phyloP scores from a whole-genome alignment of 1,284 basidiomycete species.

The Ceratobasidium sp. region DNA sequence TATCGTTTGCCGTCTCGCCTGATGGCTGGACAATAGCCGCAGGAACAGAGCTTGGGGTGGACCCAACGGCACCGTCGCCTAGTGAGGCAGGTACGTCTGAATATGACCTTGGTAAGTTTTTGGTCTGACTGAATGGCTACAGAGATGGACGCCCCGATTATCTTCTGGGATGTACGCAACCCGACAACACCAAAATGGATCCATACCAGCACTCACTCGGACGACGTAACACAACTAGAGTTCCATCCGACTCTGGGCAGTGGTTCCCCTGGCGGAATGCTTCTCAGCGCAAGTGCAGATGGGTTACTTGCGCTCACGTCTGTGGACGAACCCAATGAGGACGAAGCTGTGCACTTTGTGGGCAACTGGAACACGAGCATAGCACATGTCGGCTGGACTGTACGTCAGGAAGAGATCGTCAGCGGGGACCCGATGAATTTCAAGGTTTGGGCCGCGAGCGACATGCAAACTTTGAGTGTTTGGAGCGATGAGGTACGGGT shows the following conservation, averaged over 20 bases:
- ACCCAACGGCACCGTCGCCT: conserved; percentile 67
- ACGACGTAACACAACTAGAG: conserved; percentile 78
- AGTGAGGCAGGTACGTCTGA: conserved; percentile 37
- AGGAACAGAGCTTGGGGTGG: conserved; percentile 75
- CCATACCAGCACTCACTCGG: conserved; percentile 78
- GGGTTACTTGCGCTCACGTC: conserved; percentile 78
- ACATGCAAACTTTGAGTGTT: conserved; percentile 86
- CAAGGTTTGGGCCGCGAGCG: conserved; percentile 77
- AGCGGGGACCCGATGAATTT: conserved; percentile 30
- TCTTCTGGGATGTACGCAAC: conserved; percentile 67
- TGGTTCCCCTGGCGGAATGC: conserved; percentile 54
- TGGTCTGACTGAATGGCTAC: neutral
- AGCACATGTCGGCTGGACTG: conserved; percentile 77
- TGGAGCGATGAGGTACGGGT: conserved; percentile 75
- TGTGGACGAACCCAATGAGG: conserved; percentile 77
- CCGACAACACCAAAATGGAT: conserved; percentile 65
- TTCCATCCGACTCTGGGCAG: conserved; percentile 61
- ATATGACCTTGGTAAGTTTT: neutral
- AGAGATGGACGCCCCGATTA: conserved; percentile 43
- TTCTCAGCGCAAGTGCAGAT: conserved; percentile 80
- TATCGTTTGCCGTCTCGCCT: conserved; percentile 76
- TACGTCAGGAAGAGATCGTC: conserved; percentile 24
- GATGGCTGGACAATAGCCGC: conserved; percentile 77
- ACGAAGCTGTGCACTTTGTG: conserved; percentile 76
- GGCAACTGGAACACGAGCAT: conserved; percentile 82